Base-by-base conservation (phyloP, 441 rosid species). In the Gossypium davidsonii region DNA sequence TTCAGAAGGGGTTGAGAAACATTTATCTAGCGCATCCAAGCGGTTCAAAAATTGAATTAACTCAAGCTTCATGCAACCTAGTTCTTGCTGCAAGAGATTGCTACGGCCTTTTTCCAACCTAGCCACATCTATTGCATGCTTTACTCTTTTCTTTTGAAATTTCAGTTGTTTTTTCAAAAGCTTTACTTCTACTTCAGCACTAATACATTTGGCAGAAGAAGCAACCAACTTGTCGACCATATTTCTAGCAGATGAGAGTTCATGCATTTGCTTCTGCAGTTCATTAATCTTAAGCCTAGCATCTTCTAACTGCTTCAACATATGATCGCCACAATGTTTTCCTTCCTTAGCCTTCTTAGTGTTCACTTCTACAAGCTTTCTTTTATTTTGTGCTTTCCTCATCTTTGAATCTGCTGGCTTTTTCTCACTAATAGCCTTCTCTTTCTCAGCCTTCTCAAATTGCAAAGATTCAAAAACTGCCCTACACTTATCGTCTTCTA, bases 161-260 rank as follows among this genome's bases (percentile, higher is more conserved):
- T 91, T 95, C 79, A 92, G 59, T 77, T 84, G 83, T 79, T 87
- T 86, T 77, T 90, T 81, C 81, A 90, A 77, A 44, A 81, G 81
- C 82, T 85, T 88, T 73, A 78, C 28, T 73, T 94, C 78, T 66
- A 73, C 67, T 75, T 85, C 79, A 39, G 74, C 63, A 63, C 76
- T 77, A 64, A 51, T 49, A 71, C 65, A 80, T 78, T 77, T 79
- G 52, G 65, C 68, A 62, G 83, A 75, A 64, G 69, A 80, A 52
- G 66, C 66, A 65, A 79, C 71, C 73, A 60, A 60, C 78, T 62
- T 51, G 71, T 79, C 70, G 18, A 53, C 31, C 25, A 37, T 56
- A 69, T 82, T 78, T 72, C 73, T 78, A 52, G 82, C 79, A 57
- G 74, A 75, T 6, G 76, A 67, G 73, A 88, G 78, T 70, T 82